Percentiles rank a stretch among this genome's conserved stretches.
phyloP scores from a whole-genome alignment of 2,329 filamentous ascomycete species.

The Lecanosticta acicola region DNA sequence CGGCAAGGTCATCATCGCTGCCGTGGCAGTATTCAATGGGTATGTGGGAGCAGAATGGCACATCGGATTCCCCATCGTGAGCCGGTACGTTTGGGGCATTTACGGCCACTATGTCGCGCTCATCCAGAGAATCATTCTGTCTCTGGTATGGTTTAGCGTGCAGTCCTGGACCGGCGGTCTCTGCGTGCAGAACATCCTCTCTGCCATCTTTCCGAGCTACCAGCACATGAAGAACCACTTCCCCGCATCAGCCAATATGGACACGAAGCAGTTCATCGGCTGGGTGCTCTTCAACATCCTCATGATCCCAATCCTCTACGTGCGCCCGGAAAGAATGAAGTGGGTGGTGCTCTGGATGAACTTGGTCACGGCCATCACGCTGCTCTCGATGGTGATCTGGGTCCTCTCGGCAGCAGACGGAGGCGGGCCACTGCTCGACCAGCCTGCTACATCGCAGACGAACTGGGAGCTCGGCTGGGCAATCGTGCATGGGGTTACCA shows the following conservation, averaged over 20 bases:
- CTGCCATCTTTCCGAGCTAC: constrained; percentile 55
- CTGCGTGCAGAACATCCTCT: constrained; percentile 47
- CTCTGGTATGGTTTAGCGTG: constrained; percentile 50
- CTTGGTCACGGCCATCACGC: constrained; percentile 45
- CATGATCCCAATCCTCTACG: constrained; percentile 43
- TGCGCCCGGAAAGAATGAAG: constrained; percentile 40
- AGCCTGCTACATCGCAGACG: constrained; percentile 25
- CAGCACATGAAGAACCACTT: constrained; percentile 49
- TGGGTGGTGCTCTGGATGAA: constrained; percentile 40
- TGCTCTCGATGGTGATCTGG: constrained; percentile 51
- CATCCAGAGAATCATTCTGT: constrained; percentile 49
- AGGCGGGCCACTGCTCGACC: constrained; percentile 35
- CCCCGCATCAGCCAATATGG: constrained; percentile 41
- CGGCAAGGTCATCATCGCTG: constrained; percentile 48
- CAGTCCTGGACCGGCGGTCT: constrained; percentile 59
- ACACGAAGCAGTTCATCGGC: constrained; percentile 41
- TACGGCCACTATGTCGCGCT: constrained; percentile 51
- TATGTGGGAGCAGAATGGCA: constrained; percentile 43
- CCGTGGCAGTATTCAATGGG: constrained; percentile 54
- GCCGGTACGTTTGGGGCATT: constrained; percentile 52
- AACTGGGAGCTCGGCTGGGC: constrained; percentile 40
- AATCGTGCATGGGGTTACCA: constrained; percentile 38
- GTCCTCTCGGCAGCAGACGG: constrained; percentile 52
- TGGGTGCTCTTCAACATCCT: constrained; percentile 43
- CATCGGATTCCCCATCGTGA: constrained; percentile 51